Evolutionary conservation across 2,329 filamentous ascomycete species (phyloP).

Genomic region (Biscogniauxia marginata): DNA sequence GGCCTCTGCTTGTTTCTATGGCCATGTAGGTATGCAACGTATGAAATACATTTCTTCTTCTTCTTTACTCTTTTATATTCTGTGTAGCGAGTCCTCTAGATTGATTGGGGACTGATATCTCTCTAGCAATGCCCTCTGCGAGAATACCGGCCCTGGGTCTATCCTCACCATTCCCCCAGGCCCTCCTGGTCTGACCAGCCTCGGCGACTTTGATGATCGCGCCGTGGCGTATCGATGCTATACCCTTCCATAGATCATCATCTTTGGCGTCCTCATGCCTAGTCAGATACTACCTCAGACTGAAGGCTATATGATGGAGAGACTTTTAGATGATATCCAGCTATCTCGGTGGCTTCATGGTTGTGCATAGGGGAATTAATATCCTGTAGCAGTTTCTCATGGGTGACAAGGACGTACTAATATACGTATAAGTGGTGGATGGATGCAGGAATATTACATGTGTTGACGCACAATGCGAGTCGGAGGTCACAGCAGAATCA

Average conservation of each 20-base stretch:
- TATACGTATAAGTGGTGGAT: too few species aligned
- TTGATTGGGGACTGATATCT: too few species aligned
- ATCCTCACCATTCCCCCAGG: conserved; percentile 19
- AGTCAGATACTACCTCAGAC: background rate
- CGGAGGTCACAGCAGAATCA: too few species aligned
- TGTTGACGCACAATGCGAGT: too few species aligned
- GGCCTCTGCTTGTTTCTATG: background rate
- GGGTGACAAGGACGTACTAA: too few species aligned
- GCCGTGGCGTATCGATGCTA: conserved; percentile 22
- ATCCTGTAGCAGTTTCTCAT: too few species aligned
- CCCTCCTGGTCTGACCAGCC: conserved; percentile 10
- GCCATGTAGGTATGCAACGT: background rate
- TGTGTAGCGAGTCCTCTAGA: too few species aligned
- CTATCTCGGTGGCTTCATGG: too few species aligned
- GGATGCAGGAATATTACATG: too few species aligned
- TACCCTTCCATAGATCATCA: background rate
- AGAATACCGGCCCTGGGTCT: conserved; percentile 12
- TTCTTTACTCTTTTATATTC: background rate
- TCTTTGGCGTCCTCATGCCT: background rate
- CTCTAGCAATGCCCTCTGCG: conserved; percentile 19
- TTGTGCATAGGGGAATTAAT: too few species aligned
- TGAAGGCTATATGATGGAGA: too few species aligned
- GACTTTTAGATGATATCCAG: too few species aligned
- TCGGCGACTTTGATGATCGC: conserved; percentile 22
- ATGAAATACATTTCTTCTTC: background rate